Percentiles rank a stretch among this genome's conserved stretches.
Evolutionary conservation across 768 basidiomycete genomes (phyloP).

Genomic region (Lactifluus rugatus): DNA sequence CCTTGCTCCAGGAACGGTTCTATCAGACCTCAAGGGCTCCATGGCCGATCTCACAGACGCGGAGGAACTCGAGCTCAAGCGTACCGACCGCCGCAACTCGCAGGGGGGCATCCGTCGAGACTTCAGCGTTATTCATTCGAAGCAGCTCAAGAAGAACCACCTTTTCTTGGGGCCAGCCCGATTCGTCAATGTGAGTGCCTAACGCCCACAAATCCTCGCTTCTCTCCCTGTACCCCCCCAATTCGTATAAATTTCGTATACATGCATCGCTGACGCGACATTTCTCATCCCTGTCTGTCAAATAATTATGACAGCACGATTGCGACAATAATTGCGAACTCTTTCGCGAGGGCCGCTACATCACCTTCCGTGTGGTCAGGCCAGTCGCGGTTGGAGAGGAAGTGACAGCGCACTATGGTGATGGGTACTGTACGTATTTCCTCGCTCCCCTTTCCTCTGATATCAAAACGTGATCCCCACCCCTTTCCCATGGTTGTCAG

Average conservation of each 20-base stretch:
- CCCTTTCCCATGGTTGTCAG: constrained; percentile 32
- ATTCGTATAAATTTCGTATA: constrained; percentile 13
- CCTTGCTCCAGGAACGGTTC: constrained; percentile 57
- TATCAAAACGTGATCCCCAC: constrained; percentile 9
- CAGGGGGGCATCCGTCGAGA: constrained; percentile 64
- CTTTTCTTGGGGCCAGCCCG: constrained; percentile 85
- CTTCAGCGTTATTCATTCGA: constrained; percentile 87
- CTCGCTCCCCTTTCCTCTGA: constrained; percentile 20
- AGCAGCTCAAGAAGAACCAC: constrained; percentile 87
- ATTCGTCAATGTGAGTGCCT: constrained; percentile 73
- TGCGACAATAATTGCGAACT: constrained; percentile 85
- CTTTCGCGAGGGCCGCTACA: constrained; percentile 81
- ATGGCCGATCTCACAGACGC: constrained; percentile 83
- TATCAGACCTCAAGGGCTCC: constrained; percentile 82
- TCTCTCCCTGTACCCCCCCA: constrained; percentile 6
- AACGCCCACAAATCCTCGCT: constrained; percentile 3
- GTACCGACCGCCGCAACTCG: constrained; percentile 57
- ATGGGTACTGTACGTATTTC: constrained; percentile 70
- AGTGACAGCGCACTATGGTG: constrained; percentile 84
- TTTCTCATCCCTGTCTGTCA: neutral
- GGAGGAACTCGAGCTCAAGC: constrained; percentile 79
- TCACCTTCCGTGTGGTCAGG: constrained; percentile 78
- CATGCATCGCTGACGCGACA: constrained; percentile 7
- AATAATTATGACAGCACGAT: constrained; percentile 52
- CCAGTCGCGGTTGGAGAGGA: constrained; percentile 75